Evolutionary conservation across 768 basidiomycete genomes (phyloP).

Genomic region (Calocera cornea): DNA sequence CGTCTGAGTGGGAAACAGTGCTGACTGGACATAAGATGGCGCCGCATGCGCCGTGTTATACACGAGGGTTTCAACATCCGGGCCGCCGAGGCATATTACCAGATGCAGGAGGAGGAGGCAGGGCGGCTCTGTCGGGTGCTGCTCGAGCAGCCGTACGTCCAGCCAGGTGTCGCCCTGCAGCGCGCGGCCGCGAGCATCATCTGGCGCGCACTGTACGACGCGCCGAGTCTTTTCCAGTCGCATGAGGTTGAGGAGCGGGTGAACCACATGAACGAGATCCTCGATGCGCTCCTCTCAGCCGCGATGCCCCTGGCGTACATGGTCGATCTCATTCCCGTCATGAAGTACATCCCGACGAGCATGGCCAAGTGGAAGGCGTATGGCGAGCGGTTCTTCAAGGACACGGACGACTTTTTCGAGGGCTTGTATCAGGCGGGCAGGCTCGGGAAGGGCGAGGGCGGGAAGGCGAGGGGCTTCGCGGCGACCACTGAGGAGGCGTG

Average conservation of each 20-base stretch:
- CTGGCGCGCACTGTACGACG: constrained; percentile 1
- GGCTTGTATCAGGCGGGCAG: neutral
- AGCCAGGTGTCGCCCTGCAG: neutral
- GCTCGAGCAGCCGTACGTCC: neutral
- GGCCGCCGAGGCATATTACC: neutral
- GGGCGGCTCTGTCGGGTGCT: neutral
- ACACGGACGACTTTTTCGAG: neutral
- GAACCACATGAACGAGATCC: constrained; percentile 4
- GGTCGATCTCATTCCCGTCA: neutral
- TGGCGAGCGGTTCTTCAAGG: neutral
- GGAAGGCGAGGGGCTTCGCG: constrained; percentile 13
- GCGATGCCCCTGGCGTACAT: neutral
- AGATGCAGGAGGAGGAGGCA: neutral
- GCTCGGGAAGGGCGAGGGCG: constrained; percentile 4
- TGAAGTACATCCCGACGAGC: neutral
- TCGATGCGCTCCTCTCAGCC: neutral
- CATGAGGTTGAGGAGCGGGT: neutral
- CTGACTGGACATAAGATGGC: neutral
- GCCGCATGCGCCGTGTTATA: neutral
- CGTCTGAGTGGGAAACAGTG: neutral
- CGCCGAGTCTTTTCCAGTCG: neutral
- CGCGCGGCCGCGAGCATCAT: neutral
- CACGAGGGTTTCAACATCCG: constrained; percentile 4
- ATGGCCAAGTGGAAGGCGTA: constrained; percentile 1
- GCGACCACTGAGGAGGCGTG: constrained; percentile 11